phyloP scores from a whole-genome alignment of 225 moss, liverwort and hornwort genomes.

The Pseudisothecium myosuroides region DNA sequence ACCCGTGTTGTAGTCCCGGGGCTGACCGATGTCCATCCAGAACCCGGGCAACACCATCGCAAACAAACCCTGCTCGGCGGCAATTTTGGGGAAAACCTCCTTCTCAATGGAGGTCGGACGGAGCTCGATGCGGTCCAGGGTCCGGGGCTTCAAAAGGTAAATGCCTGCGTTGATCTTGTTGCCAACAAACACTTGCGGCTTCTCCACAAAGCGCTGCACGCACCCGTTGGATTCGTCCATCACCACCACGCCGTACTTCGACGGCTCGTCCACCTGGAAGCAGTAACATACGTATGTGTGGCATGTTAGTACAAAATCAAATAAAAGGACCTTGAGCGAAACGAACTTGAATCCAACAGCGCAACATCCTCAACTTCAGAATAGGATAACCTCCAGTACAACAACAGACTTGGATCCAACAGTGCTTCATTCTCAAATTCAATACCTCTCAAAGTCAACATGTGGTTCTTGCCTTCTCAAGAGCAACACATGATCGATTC shows the following conservation, averaged over 20 bases:
- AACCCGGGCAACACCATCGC: conserved; percentile 95
- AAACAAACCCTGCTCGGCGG: conserved; percentile 50
- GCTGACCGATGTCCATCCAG: conserved; percentile 99
- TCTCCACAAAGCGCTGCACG: conserved; percentile 80
- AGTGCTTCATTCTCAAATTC: background rate
- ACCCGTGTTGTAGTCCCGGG: conserved; percentile 88
- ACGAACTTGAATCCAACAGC: background rate
- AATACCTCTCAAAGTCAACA: background rate
- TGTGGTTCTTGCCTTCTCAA: background rate
- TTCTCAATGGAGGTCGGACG: conserved; percentile 93
- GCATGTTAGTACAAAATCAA: background rate
- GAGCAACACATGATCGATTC: background rate
- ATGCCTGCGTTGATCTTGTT: conserved; percentile 98
- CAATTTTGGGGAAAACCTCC: conserved; percentile 83
- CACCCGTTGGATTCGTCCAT: conserved; percentile 64
- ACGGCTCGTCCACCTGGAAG: conserved; percentile 82
- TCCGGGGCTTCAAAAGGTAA: conserved; percentile 61
- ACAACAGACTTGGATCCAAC: background rate
- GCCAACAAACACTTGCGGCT: conserved; percentile 74
- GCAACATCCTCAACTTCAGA: background rate
- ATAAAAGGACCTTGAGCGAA: background rate
- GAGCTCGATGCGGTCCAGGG: conserved; percentile 57
- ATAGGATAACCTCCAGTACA: background rate
- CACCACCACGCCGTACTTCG: conserved; percentile 94
- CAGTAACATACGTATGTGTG: background rate